Conservation (phyloP, 2,329 filamentous ascomycete genomes). For the Huntiella savannae region DNA sequence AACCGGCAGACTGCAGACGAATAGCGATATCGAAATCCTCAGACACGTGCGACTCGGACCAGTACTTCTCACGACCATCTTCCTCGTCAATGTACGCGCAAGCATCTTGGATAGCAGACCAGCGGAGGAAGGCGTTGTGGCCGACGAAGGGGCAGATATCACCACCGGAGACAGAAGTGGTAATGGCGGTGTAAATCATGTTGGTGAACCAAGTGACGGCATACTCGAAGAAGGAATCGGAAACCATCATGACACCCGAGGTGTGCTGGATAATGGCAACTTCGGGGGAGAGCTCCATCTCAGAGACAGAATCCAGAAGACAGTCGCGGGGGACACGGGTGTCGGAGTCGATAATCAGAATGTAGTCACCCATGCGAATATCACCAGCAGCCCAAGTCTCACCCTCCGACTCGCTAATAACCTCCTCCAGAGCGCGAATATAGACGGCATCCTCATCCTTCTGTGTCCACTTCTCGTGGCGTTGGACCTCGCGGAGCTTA, state of each 20-base stretch:
- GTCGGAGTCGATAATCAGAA: constrained; percentile 49
- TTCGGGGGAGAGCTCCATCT: constrained; percentile 52
- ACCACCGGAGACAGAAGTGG: constrained; percentile 49
- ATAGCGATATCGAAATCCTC: constrained; percentile 64
- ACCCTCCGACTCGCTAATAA: constrained; percentile 30
- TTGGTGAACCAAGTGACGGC: constrained; percentile 61
- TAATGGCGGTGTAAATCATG: constrained; percentile 55
- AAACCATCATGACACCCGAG: constrained; percentile 61
- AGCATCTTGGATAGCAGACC: constrained; percentile 28
- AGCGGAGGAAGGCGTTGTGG: constrained; percentile 57
- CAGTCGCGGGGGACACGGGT: constrained; percentile 50
- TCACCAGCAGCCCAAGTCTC: constrained; percentile 41
- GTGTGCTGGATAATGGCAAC: constrained; percentile 55
- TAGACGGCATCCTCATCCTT: constrained; percentile 32
- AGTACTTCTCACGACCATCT: constrained; percentile 46
- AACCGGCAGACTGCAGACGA: constrained; percentile 49
- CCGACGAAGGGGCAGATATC: constrained; percentile 61
- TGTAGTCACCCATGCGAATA: constrained; percentile 42
- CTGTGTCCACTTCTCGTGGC: constrained; percentile 23
- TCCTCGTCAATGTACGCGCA: constrained; percentile 23
- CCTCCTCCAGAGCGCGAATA: constrained; percentile 27
- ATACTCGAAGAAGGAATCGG: constrained; percentile 53
- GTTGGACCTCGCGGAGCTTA: constrained; percentile 27
- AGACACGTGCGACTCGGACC: constrained; percentile 58
- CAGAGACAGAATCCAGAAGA: constrained; percentile 47